A percentile compares a stretch with the other conserved stretches of the same genome.
Conservation (phyloP, 2,329 filamentous ascomycete genomes). For the Hawksworthiomyces lignivorus region DNA sequence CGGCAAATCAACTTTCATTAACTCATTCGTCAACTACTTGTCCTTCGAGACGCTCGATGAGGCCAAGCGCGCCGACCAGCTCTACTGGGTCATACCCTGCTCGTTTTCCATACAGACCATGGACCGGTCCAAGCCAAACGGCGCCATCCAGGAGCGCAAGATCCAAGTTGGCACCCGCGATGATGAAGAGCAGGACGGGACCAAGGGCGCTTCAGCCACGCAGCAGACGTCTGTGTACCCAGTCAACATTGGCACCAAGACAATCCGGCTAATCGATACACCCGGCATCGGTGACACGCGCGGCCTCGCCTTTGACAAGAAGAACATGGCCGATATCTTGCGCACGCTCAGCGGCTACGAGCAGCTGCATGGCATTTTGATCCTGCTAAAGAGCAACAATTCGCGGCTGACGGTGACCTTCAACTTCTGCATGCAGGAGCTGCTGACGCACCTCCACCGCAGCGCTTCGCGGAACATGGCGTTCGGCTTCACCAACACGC, state of each 20-base stretch:
- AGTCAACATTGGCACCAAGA: slow-evolving; percentile 20
- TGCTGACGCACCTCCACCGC: slow-evolving; percentile 31
- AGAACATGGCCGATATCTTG: slow-evolving; percentile 33
- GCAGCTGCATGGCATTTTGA: slow-evolving; percentile 32
- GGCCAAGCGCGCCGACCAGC: slow-evolving; percentile 22
- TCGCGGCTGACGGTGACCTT: slow-evolving; percentile 30
- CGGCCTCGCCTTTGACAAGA: slow-evolving; percentile 27
- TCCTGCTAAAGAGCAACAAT: slow-evolving; percentile 33
- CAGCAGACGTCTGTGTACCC: slow-evolving; percentile 27
- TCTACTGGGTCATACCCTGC: slow-evolving; percentile 31
- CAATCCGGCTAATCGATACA: slow-evolving; percentile 33
- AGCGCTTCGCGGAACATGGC: slow-evolving; percentile 31
- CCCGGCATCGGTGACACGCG: slow-evolving; percentile 35
- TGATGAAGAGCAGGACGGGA: slow-evolving; percentile 26
- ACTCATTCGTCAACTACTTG: slow-evolving; percentile 39
- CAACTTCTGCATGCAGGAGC: slow-evolving; percentile 31
- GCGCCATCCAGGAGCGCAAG: slow-evolving; percentile 20
- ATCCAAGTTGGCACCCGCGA: slow-evolving; percentile 23
- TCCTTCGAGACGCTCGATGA: slow-evolving; percentile 29
- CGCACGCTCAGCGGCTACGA: slow-evolving; percentile 25
- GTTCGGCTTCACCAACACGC: slow-evolving; percentile 36
- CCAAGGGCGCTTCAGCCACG: slow-evolving; percentile 28
- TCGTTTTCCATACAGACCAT: slow-evolving; percentile 29
- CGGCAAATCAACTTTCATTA: slow-evolving; percentile 42
- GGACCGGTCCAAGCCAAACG: slow-evolving; percentile 17